A percentile compares a stretch with the other conserved stretches of the same genome.
These are phyloP conservation scores for Colletotrichum cuscutae DNA, from an alignment of 2,329 filamentous ascomycete species.

Conservation along the genomic window DNA sequence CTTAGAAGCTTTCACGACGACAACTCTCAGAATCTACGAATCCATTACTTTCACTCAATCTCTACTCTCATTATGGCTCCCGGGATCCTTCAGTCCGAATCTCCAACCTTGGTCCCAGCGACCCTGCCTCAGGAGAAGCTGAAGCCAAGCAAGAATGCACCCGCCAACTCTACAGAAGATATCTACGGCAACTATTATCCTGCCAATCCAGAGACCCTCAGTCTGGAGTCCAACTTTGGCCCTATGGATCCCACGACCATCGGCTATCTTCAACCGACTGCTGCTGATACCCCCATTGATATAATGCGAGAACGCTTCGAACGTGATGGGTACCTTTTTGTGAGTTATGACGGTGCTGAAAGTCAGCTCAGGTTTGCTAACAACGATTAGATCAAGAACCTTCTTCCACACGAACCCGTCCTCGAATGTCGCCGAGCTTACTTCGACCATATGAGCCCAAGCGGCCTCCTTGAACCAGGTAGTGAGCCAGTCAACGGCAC, in stretches of 20 bases:
- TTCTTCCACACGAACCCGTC: too few species aligned
- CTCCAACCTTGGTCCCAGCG: neutral
- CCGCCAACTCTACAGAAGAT: neutral
- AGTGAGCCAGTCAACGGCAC: too few species aligned
- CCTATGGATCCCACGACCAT: neutral
- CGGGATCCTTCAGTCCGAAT: conserved; percentile 15
- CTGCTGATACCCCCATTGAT: conserved; percentile 54
- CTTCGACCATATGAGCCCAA: too few species aligned
- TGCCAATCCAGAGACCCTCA: neutral
- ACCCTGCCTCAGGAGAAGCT: neutral
- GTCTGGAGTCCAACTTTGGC: neutral
- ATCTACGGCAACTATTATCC: neutral
- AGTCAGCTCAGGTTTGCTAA: too few species aligned
- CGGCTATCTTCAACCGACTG: conserved; percentile 56
- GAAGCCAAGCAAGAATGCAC: neutral
- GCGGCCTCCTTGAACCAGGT: too few species aligned
- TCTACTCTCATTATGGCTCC: neutral
- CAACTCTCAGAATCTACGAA: neutral
- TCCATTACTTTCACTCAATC: too few species aligned
- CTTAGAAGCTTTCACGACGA: too few species aligned
- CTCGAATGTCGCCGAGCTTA: too few species aligned
- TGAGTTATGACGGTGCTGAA: conserved; percentile 40
- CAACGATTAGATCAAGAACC: too few species aligned
- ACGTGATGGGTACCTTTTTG: conserved; percentile 58
- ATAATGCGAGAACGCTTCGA: conserved; percentile 61